Evolutionary conservation across 345 rosid species (phyloP).

Genomic region (Schrenkiella parvula): DNA sequence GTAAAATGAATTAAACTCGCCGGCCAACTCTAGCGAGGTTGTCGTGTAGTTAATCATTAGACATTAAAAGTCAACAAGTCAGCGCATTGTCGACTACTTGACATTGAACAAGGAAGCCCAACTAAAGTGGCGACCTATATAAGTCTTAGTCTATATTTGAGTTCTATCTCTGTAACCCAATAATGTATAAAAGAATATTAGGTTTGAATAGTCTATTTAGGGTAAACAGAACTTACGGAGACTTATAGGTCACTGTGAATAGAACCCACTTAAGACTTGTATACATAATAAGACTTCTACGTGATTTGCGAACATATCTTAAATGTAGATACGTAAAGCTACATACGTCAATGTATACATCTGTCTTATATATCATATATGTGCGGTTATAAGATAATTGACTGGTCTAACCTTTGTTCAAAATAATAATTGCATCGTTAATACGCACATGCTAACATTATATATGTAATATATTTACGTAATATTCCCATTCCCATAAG

Average conservation of each 20-base stretch:
- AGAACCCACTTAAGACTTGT: not conserved
- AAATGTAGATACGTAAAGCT: not conserved
- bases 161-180: constrained; percentile 11
- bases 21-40: constrained; percentile 18
- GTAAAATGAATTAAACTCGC: constrained; percentile 18
- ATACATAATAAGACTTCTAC: not conserved
- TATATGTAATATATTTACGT: not conserved
- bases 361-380: not conserved
- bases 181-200: constrained; percentile 15
- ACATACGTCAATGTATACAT: not conserved
- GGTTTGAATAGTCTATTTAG: constrained; percentile 2
- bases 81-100: constrained; percentile 23
- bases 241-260: not conserved
- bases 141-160: constrained; percentile 21
- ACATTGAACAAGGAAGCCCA: constrained; percentile 14
- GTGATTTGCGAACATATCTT: not conserved
- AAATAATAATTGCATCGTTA: not conserved
- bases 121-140: not conserved
- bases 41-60: constrained; percentile 21
- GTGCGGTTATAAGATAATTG: not conserved
- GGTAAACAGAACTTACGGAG: constrained; percentile 21
- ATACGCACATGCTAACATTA: constrained; percentile 14
- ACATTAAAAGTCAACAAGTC: constrained; percentile 31
- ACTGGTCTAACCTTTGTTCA: too few relatives aligned
- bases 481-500: not conserved